Conservation (phyloP, 1,139 yeast genomes). For the Candida freyschussii region DNA sequence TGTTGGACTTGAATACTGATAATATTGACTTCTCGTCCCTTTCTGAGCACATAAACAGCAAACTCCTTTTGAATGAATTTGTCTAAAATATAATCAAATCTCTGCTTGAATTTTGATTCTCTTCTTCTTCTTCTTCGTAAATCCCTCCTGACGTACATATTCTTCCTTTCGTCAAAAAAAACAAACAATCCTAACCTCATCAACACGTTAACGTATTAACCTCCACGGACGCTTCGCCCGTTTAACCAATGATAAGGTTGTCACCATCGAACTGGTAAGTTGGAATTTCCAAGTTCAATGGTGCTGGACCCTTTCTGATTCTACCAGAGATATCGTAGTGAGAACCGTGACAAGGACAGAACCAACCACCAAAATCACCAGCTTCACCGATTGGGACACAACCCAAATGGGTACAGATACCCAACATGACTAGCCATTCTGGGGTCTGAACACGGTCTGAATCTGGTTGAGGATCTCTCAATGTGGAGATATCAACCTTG, state of each 20-base stretch:
- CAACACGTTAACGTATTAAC: too few species aligned
- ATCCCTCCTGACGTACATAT: too few species aligned
- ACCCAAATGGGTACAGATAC: slow-evolving; percentile 99
- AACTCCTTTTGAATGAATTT: too few species aligned
- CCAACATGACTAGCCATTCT: slow-evolving; percentile 98
- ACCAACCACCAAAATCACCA: slow-evolving; percentile 99
- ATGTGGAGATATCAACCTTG: slow-evolving; percentile 59
- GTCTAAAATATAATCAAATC: too few species aligned
- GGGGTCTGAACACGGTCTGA: slow-evolving; percentile 94
- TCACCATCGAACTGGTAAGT: slow-evolving; percentile 81
- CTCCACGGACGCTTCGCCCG: too few species aligned
- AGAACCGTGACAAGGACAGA: slow-evolving; percentile 99
- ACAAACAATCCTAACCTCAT: too few species aligned
- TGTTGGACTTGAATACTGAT: too few species aligned
- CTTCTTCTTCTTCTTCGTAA: too few species aligned
- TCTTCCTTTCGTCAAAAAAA: too few species aligned
- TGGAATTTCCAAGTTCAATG: slow-evolving; percentile 96
- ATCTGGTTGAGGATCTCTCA: slow-evolving; percentile 95
- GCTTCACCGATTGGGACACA: slow-evolving; percentile 99
- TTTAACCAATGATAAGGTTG: slow-evolving; percentile 75
- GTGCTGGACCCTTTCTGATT: slow-evolving; percentile 99
- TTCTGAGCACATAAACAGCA: too few species aligned
- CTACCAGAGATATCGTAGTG: slow-evolving; percentile 99
- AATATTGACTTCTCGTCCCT: too few species aligned
- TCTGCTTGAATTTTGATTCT: too few species aligned